Conservation (phyloP, 768 basidiomycete species). For the Dentipellis sp. region DNA sequence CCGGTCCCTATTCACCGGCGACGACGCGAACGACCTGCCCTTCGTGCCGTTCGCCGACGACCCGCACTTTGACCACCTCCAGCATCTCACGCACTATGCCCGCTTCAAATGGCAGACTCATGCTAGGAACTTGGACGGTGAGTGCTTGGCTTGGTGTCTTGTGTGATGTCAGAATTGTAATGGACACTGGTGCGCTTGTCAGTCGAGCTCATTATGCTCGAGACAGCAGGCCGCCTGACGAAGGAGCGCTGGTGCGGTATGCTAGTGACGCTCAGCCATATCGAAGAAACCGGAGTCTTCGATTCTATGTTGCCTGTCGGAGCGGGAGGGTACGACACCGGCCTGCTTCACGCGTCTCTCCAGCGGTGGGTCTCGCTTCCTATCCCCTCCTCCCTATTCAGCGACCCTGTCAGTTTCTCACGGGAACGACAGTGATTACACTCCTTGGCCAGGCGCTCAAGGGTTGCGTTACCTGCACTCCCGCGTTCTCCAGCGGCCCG, state of each 20-base stretch:
- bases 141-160: neutral
- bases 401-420: neutral
- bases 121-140: neutral
- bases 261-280: neutral
- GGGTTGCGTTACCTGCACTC: neutral
- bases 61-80: neutral
- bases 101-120: neutral
- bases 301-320: neutral
- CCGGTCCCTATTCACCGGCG: neutral
- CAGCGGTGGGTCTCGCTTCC: neutral
- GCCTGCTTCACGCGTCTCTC: neutral
- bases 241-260: neutral
- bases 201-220: neutral
- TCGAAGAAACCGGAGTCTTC: neutral
- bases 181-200: neutral
- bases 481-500: neutral
- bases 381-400: neutral
- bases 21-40: neutral
- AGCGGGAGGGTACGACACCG: neutral
- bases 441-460: neutral
- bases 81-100: neutral
- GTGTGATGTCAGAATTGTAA: neutral
- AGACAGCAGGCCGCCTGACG: neutral
- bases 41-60: constrained; percentile 3
- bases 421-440: neutral